A percentile compares a stretch with the other conserved stretches of the same genome.
These are phyloP conservation scores for Naumovozyma dairenensis DNA, from an alignment of 805 yeast species.

Conservation along the genomic window DNA sequence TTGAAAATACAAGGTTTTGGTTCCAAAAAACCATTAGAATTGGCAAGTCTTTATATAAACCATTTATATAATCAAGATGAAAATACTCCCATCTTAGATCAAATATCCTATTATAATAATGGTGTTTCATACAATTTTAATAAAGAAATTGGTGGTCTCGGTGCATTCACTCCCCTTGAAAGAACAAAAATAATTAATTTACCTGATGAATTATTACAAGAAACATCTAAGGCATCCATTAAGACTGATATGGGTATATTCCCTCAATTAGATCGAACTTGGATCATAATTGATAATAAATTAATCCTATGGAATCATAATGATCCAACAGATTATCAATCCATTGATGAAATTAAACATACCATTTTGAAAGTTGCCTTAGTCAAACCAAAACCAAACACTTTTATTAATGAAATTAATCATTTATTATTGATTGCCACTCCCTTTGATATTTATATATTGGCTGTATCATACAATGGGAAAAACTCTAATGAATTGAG, in stretches of 20 bases:
- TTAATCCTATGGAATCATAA: conserved; percentile 75
- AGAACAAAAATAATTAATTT: conserved; percentile 56
- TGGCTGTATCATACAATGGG: conserved; percentile 52
- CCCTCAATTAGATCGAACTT: conserved; percentile 68
- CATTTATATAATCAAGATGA: conserved; percentile 49
- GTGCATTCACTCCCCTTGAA: conserved; percentile 65
- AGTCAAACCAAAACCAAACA: conserved; percentile 72
- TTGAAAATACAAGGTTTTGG: conserved; percentile 17
- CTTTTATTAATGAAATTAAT: conserved; percentile 70
- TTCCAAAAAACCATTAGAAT: conserved; percentile 32
- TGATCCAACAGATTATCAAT: conserved; percentile 55
- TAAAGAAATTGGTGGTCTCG: conserved; percentile 35
- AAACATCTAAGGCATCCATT: conserved; percentile 55
- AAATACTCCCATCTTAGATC: conserved; percentile 47
- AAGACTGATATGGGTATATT: conserved; percentile 75
- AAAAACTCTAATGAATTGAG: conserved; percentile 43
- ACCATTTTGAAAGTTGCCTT: conserved; percentile 67
- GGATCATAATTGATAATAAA: conserved; percentile 78
- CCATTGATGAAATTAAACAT: conserved; percentile 74
- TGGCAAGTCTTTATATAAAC: conserved; percentile 57
- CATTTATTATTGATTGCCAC: conserved; percentile 71
- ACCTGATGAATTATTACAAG: conserved; percentile 74
- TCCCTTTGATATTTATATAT: conserved; percentile 63
- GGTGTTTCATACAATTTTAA: conserved; percentile 63
- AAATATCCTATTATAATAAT: conserved; percentile 38